These are phyloP conservation scores for Ogataea ganodermae DNA, from an alignment of 805 yeast species.

Conservation along the genomic window DNA sequence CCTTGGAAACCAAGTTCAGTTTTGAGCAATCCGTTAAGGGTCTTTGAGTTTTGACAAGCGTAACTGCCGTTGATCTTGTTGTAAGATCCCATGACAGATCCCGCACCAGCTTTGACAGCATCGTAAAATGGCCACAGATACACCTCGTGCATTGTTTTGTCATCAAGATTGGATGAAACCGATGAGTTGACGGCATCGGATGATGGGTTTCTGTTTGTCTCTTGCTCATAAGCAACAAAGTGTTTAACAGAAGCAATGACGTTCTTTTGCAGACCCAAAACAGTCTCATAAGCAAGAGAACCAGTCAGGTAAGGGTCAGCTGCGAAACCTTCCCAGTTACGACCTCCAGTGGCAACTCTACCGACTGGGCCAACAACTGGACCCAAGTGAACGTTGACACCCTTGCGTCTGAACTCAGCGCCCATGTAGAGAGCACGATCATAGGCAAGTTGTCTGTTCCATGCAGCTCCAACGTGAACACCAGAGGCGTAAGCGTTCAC, in stretches of 20 bases:
- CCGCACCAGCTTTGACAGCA: conserved; percentile 59
- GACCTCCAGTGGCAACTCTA: conserved; percentile 60
- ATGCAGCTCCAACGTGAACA: conserved; percentile 58
- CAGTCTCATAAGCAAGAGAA: conserved; percentile 50
- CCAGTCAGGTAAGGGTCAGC: conserved; percentile 65
- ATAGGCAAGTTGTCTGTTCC: conserved; percentile 52
- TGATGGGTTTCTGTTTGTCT: conserved; percentile 48
- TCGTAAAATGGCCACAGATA: conserved; percentile 71
- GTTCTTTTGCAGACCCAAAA: conserved; percentile 60
- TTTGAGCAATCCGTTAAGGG: conserved; percentile 55
- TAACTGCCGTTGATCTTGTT: conserved; percentile 57
- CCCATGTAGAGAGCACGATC: conserved; percentile 60
- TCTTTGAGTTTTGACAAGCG: conserved; percentile 60
- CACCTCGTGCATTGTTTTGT: conserved; percentile 60
- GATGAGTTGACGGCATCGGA: conserved; percentile 54
- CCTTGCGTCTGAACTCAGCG: conserved; percentile 53
- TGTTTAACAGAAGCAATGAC: conserved; percentile 60
- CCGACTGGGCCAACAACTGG: conserved; percentile 66
- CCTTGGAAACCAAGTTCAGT: conserved; percentile 69
- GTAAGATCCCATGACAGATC: conserved; percentile 61
- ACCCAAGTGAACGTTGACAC: conserved; percentile 58
- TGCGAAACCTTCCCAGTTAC: conserved; percentile 67
- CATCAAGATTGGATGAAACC: conserved; percentile 52
- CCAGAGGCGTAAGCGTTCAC: conserved; percentile 61
- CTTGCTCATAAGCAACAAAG: conserved; percentile 63